Conservation (phyloP, 805 yeast species). For the Nakazawaea wyomingensis region DNA sequence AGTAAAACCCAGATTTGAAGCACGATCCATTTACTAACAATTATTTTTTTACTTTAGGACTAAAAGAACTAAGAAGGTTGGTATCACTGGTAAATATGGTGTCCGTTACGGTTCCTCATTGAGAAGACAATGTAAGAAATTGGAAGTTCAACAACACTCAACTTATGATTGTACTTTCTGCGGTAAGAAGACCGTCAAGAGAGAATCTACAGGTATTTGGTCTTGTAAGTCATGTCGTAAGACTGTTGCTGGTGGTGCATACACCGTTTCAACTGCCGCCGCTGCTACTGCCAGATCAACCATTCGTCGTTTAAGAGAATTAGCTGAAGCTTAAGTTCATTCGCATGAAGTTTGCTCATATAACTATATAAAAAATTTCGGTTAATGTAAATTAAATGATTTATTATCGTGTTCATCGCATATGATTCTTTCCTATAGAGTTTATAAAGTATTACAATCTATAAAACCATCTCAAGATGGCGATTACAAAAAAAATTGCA, state of each 20-base stretch:
- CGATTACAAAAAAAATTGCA: too few species aligned
- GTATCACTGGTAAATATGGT: conserved; percentile 99
- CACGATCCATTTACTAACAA: conserved; percentile 34
- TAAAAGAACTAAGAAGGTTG: conserved; percentile 99
- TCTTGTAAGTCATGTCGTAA: conserved; percentile 88
- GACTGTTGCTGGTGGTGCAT: conserved; percentile 99
- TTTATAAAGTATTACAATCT: too few species aligned
- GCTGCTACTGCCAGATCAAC: conserved; percentile 99
- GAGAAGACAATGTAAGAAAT: conserved; percentile 99
- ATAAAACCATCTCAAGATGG: too few species aligned
- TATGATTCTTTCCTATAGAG: too few species aligned
- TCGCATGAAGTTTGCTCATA: conserved; percentile 9
- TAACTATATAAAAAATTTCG: conserved; percentile 8
- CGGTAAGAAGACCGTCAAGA: conserved; percentile 97
- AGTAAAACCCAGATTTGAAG: neutral
- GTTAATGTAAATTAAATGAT: conserved; percentile 14
- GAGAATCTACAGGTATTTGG: conserved; percentile 99
- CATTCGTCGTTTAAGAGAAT: conserved; percentile 99
- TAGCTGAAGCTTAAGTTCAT: conserved; percentile 93
- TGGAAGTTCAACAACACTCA: conserved; percentile 98
- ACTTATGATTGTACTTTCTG: conserved; percentile 99
- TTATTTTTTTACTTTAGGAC: conserved; percentile 65
- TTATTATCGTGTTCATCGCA: neutral
- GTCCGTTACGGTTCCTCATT: conserved; percentile 99
- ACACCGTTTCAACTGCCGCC: conserved; percentile 98